phyloP scores from a whole-genome alignment of 306 rosid genomes.

The Quercus glauca region DNA sequence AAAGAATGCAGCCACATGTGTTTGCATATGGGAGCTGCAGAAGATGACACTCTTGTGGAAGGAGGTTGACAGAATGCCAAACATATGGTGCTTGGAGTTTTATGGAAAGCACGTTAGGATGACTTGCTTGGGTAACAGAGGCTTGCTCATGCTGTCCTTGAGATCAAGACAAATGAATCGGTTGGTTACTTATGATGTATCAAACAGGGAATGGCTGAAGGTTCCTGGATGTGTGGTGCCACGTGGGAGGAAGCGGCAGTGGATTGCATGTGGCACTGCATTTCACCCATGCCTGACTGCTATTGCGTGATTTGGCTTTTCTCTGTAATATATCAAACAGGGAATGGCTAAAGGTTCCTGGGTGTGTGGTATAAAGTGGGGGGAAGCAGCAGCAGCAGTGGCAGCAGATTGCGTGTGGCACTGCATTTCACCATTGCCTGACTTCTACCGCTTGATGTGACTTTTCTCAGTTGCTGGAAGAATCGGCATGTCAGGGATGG shows the following conservation, averaged over 20 bases:
- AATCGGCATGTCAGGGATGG: conserved; percentile 16
- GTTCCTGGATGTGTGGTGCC: conserved; percentile 72
- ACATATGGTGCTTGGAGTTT: conserved; percentile 92
- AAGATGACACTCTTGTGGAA: conserved; percentile 94
- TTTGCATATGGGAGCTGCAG: conserved; percentile 97
- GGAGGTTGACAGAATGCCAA: conserved; percentile 99
- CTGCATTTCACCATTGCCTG: conserved; percentile 75
- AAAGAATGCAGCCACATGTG: conserved; percentile 87
- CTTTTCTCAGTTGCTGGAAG: conserved; percentile 14
- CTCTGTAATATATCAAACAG: conserved; percentile 47
- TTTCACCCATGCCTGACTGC: conserved; percentile 78
- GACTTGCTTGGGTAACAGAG: conserved; percentile 93
- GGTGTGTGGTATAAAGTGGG: conserved; percentile 55
- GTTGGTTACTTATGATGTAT: conserved; percentile 65
- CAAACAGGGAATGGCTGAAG: conserved; percentile 76
- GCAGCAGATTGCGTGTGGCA: conserved; percentile 65
- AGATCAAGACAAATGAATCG: conserved; percentile 63
- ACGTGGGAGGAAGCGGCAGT: conserved; percentile 60
- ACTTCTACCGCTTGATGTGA: conserved; percentile 60
- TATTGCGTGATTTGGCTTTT: conserved; percentile 45
- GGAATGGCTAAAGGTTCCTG: conserved; percentile 85
- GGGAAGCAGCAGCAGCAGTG: conserved; percentile 62
- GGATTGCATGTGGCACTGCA: conserved; percentile 73
- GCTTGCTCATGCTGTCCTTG: conserved; percentile 87
- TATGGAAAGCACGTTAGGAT: conserved; percentile 94